Evolutionary conservation across 164 flowering plant species (phyloP), one percentile per base, ranked within the genome.

Genomic region (Aristolochia contorta): DNA sequence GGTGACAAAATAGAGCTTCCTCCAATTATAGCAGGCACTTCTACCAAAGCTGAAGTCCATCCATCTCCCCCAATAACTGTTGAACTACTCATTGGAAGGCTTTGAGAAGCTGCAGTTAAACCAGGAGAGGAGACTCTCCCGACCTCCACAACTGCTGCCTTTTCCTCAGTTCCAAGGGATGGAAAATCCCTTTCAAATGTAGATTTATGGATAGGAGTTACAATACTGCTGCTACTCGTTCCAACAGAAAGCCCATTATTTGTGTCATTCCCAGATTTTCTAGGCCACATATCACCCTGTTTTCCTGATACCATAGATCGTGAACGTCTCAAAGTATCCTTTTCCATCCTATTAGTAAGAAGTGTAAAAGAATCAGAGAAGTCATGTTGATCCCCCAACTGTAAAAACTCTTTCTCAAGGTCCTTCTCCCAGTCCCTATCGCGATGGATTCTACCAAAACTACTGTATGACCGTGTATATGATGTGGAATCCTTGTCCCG

Each of bases 11-110:
- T 75, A 13, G 57, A 45, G 46, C 69, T 81, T 66, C 69, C 70
- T 65, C 84, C 85, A 74, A 74, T 69, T 19, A 71, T 63, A 15
- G 53, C 59, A 47, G 96, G 96, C 48, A 84, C 89, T 72, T 87
- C 91, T 22, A 83, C 96, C 65, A 93, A 70, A 61, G 86, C 93
- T 1, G 96, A 92, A 6, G 85, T 85, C 96, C 97, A 89, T 25
- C 91, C 86, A 59, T 86, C 93, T 2, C 90, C 81, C 43, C 83
- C 81, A 60, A 82, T 72, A 68, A 78, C 70, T 52, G 82, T 57
- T 19, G 90, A 76, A 66, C 60, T 73, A 62, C 82, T 80, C 60
- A 80, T 58, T 33, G 95, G 83, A 73, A 92, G 67, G 66, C 80
- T 75, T 60, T 84, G 92, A 56, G 74, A 73, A 52, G 79, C 71